Percentiles rank a stretch among this genome's conserved stretches.
phyloP scores from a whole-genome alignment of 2,329 filamentous ascomycete species.

The Scolecobasidium constrictum region DNA sequence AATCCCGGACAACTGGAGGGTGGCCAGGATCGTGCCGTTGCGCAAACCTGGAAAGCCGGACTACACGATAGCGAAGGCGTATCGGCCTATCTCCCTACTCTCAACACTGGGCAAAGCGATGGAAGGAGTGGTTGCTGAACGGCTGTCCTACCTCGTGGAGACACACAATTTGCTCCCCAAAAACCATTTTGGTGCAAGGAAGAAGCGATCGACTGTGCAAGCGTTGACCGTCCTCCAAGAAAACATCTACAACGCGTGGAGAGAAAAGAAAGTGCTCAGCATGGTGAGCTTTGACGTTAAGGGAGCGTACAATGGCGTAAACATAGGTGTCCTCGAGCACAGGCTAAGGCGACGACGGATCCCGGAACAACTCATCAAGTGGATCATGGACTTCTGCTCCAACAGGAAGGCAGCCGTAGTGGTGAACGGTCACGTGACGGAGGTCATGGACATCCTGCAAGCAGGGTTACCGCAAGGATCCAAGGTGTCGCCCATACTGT shows the following conservation, averaged over 20 bases:
- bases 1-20: conserved; percentile 13
- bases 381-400: conserved; percentile 4
- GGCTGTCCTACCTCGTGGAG: conserved; percentile 13
- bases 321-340: conserved; percentile 22
- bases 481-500: no score
- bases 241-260: no score
- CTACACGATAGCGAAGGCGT: conserved; percentile 18
- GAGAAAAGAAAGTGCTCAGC: conserved; percentile 21
- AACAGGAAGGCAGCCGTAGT: neutral
- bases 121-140: conserved; percentile 9
- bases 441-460: no score
- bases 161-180: conserved; percentile 15
- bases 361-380: conserved; percentile 12
- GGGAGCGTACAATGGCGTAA: conserved; percentile 30
- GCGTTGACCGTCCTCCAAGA: neutral
- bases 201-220: neutral
- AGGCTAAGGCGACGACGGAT: conserved; percentile 22
- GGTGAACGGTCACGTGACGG: neutral
- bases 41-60: conserved; percentile 19
- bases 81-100: conserved; percentile 18
- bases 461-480: no score
- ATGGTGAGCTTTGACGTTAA: conserved; percentile 30
- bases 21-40: conserved; percentile 20
- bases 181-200: conserved; percentile 16
- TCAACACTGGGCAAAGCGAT: conserved; percentile 17